Conservation (phyloP, 352 stramenopile species). For the Phytopythium ostracodes region DNA sequence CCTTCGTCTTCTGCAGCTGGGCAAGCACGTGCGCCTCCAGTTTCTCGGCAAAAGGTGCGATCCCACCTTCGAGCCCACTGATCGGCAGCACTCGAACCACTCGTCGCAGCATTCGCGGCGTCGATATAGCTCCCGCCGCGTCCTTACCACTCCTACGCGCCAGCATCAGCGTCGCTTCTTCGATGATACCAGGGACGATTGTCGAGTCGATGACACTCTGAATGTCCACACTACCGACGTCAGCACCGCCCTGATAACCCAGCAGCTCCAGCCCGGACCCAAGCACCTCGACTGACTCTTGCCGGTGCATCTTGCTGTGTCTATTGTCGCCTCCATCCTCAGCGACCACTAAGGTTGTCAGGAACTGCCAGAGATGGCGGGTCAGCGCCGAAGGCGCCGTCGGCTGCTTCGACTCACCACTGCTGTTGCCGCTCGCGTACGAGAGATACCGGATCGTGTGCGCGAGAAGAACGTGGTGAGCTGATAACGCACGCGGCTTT, state of each 20-base stretch:
- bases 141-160: background rate
- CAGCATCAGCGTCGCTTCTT: conserved; percentile 3
- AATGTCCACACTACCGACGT: conserved; percentile 10
- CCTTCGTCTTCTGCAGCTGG: conserved; percentile 13
- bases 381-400: background rate
- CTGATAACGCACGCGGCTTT: background rate
- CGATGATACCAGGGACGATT: conserved; percentile 15
- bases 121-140: background rate
- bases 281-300: background rate
- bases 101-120: background rate
- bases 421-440: background rate
- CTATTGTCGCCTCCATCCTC: background rate
- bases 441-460: conserved; percentile 4
- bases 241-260: conserved; percentile 22
- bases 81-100: background rate
- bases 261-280: conserved; percentile 11
- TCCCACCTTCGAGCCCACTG: background rate
- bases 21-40: conserved; percentile 13
- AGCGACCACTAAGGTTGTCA: background rate
- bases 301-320: background rate
- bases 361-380: conserved; percentile 3
- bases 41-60: background rate
- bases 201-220: conserved; percentile 17
- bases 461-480: background rate
- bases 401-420: background rate